Conservation (phyloP, 2,329 filamentous ascomycete species). For the Sporothrix euskadiensis region DNA sequence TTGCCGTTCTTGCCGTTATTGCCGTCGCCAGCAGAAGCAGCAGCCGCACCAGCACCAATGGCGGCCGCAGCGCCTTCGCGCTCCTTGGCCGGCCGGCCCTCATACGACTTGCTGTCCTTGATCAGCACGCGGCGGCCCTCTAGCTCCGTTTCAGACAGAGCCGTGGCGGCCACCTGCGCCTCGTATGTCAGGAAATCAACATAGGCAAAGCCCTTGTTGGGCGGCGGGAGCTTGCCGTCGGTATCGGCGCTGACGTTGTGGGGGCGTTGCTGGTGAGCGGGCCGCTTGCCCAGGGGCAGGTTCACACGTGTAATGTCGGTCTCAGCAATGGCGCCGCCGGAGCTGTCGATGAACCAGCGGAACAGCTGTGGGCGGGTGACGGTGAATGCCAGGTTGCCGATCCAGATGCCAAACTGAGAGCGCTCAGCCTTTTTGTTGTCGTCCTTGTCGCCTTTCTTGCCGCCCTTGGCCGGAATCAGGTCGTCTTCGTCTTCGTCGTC, state of each 20-base stretch:
- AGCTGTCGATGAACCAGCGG: slow-evolving; percentile 74
- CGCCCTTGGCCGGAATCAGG: slow-evolving; percentile 7
- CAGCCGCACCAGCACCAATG: slow-evolving; percentile 33
- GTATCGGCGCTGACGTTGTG: slow-evolving; percentile 37
- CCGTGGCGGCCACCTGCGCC: slow-evolving; percentile 75
- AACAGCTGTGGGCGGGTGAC: slow-evolving; percentile 72
- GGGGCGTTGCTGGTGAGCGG: slow-evolving; percentile 18
- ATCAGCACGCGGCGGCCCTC: slow-evolving; percentile 80
- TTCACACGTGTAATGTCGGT: slow-evolving; percentile 81
- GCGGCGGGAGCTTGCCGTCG: slow-evolving; percentile 40
- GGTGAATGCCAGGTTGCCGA: slow-evolving; percentile 90
- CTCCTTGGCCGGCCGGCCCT: slow-evolving; percentile 66
- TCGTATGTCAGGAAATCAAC: slow-evolving; percentile 77
- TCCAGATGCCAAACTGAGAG: slow-evolving; percentile 87
- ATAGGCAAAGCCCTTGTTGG: slow-evolving; percentile 94
- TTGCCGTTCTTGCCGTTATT: slow-evolving; percentile 39
- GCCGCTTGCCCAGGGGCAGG: slow-evolving; percentile 57
- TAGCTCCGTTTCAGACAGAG: slow-evolving; percentile 80
- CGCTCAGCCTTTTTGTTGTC: slow-evolving; percentile 52
- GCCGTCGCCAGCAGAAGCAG: slow-evolving; percentile 42
- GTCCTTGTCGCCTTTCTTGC: not conserved
- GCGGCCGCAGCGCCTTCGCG: slow-evolving; percentile 29
- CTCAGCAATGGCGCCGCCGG: slow-evolving; percentile 64
- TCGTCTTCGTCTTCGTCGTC: slow-evolving; percentile 27
- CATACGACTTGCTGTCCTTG: slow-evolving; percentile 87